Evolutionary conservation across 1,284 basidiomycete genomes (phyloP), one percentile per base, ranked within the genome.

Genomic region (Xerocomus nothofagi): DNA sequence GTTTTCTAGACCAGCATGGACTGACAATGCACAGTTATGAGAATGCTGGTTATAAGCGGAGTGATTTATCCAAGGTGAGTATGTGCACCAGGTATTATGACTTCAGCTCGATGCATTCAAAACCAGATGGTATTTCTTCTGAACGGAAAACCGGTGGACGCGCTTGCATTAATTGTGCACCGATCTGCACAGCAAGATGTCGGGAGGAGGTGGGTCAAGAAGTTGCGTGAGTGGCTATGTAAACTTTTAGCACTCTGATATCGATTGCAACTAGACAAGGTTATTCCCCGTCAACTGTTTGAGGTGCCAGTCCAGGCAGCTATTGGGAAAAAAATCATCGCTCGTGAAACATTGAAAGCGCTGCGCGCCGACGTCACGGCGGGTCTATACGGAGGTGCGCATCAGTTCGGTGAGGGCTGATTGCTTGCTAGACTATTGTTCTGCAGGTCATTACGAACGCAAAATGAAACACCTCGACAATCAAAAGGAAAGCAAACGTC

Each of bases 311-410:
- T 96, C 47, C 93, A 95, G 66, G 92, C 89, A 43, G 84, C 82
- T 2, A 77, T 98, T 17, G 94, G 94, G 7, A 84, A 80, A 57
- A 93, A 88, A 58, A 82, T 98, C 47, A 82, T 98, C 43, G 92
- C 96, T 4, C 80, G 95, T 42, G 94, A 97, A 68, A 95, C 85
- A 1, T 69, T 98, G 39, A 88, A 88, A 30, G 92, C 94, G 0
- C 73, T 92, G 66, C 82, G 93, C 31, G 93, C 96, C 50, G 96
- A 99, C 61, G 96, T 99, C 21, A 97, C 94, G 0, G 93, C 93
- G 14, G 94, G 94, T 0, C 71, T 98, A 37, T 97, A 97, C 62
- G 93, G 93, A 67, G 93, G 93, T 81, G 55, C 56, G 73, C 60
- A 34, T 37, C 18, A 23, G 21, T 33, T 44, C 8, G 2, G 29